Percentiles rank a stretch among this genome's conserved stretches.
These are phyloP conservation scores for Daldinia vernicosa DNA, from an alignment of 495 filamentous ascomycete species.

Conservation along the genomic window DNA sequence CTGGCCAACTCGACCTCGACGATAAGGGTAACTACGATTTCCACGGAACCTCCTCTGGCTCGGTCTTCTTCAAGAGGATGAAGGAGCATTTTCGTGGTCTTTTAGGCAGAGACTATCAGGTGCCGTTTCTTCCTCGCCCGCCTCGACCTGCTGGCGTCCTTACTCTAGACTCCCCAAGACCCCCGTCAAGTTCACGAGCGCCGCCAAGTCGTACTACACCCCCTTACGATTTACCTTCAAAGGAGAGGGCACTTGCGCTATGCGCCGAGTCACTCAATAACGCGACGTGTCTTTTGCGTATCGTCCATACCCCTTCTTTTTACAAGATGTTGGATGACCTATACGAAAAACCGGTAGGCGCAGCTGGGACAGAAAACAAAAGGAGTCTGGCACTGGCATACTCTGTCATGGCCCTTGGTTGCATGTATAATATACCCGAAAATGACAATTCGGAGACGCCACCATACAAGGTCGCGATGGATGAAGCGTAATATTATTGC, in stretches of 20 bases:
- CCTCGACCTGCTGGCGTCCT: constrained; percentile 50
- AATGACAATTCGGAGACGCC: constrained; percentile 41
- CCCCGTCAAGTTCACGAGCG: constrained; percentile 61
- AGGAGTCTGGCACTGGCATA: constrained; percentile 86
- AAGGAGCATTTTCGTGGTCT: constrained; percentile 78
- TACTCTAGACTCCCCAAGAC: constrained; percentile 75
- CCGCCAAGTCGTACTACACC: constrained; percentile 68
- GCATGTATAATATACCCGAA: constrained; percentile 75
- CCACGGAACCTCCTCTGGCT: constrained; percentile 90
- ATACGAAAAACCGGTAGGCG: constrained; percentile 75
- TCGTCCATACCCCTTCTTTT: constrained; percentile 90
- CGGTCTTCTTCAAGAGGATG: constrained; percentile 85
- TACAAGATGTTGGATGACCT: constrained; percentile 78
- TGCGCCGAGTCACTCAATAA: constrained; percentile 83
- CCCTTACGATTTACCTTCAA: constrained; percentile 75
- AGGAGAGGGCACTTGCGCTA: constrained; percentile 70
- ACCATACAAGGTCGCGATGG: constrained; percentile 74
- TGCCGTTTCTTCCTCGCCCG: constrained; percentile 58
- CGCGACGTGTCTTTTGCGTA: constrained; percentile 81
- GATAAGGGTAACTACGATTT: constrained; percentile 95
- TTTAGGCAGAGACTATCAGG: constrained; percentile 63
- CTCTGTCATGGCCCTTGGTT: constrained; percentile 83
- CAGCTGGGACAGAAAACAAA: constrained; percentile 77
- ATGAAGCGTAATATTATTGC: constrained; percentile 72
- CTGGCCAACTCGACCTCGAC: constrained; percentile 88